Percentiles rank a stretch among this genome's conserved stretches.
Conservation (phyloP, 805 yeast species). For the Dipodascus albidus region DNA sequence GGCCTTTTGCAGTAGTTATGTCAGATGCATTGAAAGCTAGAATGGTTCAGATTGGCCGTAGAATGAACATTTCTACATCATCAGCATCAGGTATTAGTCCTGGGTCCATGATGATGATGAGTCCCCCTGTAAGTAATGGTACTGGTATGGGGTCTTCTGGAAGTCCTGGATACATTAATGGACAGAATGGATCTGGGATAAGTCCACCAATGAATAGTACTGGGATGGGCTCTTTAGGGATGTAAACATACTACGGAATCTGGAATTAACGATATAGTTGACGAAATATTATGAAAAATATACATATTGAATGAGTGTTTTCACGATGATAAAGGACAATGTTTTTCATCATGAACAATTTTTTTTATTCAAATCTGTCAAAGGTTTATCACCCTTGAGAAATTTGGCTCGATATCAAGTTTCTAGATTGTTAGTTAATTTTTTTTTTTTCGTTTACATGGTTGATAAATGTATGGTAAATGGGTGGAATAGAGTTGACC, state of each 20-base stretch:
- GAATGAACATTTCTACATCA: neutral
- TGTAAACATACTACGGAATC: neutral
- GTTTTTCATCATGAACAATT: too few species aligned
- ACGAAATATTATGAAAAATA: neutral
- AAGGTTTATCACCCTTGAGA: neutral
- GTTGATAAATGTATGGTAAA: neutral
- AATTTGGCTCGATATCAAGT: too few species aligned
- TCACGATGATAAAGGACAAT: too few species aligned
- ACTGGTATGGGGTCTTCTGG: neutral
- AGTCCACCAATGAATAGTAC: neutral
- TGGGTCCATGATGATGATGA: neutral
- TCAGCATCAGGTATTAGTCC: neutral
- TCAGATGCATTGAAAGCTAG: constrained; percentile 15
- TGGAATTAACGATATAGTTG: neutral
- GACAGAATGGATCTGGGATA: neutral
- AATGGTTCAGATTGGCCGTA: constrained; percentile 8
- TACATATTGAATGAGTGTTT: neutral
- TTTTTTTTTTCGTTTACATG: too few species aligned
- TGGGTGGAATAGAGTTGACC: neutral
- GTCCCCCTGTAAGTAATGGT: neutral
- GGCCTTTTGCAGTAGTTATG: constrained; percentile 20
- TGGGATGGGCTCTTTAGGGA: neutral
- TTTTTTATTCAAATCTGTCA: neutral
- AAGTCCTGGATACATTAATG: neutral
- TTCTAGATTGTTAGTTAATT: too few species aligned